Conservation (phyloP, 495 filamentous ascomycete species). For the Penicillium turbatum region DNA sequence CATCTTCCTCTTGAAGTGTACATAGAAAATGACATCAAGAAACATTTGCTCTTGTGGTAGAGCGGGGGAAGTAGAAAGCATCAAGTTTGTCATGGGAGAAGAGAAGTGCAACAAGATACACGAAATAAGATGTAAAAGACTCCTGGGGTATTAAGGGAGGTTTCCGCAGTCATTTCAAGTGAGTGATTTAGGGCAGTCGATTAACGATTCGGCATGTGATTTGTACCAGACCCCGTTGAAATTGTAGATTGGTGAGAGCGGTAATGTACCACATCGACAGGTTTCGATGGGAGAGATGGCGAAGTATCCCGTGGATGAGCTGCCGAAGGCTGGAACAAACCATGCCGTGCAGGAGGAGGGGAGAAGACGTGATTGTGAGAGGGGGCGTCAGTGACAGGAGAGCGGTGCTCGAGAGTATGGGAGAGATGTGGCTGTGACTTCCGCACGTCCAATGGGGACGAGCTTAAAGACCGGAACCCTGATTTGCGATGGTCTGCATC, state of each 20-base stretch:
- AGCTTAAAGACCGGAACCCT: constrained; percentile 41
- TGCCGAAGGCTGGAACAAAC: constrained; percentile 32
- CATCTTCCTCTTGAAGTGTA: background rate
- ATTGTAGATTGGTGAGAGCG: constrained; percentile 24
- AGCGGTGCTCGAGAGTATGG: constrained; percentile 27
- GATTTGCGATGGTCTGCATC: constrained; percentile 34
- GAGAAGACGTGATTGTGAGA: constrained; percentile 36
- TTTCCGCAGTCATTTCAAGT: background rate
- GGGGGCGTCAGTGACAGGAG: constrained; percentile 17
- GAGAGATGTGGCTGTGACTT: constrained; percentile 36
- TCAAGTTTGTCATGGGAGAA: constrained; percentile 1
- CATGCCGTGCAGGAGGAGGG: constrained; percentile 34
- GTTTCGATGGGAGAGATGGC: constrained; percentile 31
- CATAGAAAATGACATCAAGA: constrained; percentile 11
- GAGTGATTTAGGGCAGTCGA: background rate
- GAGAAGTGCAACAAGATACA: constrained; percentile 9
- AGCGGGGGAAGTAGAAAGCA: constrained; percentile 2
- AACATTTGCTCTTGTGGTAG: constrained; percentile 13
- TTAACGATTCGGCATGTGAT: constrained; percentile 38
- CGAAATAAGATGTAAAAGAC: background rate
- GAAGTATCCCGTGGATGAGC: constrained; percentile 33
- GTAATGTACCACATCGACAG: constrained; percentile 37
- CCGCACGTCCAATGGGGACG: constrained; percentile 44
- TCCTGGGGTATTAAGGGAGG: constrained; percentile 10
- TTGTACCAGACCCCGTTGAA: constrained; percentile 29